These are phyloP conservation scores for Nelumbo lutea DNA, from an alignment of 164 flowering plant species.

Conservation along the genomic window DNA sequence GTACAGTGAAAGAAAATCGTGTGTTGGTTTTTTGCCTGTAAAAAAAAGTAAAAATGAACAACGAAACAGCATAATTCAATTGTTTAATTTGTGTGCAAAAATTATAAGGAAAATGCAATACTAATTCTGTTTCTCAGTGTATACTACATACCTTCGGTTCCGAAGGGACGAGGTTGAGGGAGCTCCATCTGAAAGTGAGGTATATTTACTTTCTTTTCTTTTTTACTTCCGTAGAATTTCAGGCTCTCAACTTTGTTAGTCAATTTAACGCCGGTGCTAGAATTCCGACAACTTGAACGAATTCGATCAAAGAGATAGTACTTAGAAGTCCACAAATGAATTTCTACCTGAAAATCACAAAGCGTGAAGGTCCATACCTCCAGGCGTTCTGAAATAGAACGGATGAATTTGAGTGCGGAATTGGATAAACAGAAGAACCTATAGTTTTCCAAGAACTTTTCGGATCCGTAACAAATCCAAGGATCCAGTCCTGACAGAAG, in stretches of 20 bases:
- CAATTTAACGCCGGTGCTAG: not conserved
- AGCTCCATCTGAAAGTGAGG: constrained; percentile 53
- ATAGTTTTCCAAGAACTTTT: not conserved
- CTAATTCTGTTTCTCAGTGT: not conserved
- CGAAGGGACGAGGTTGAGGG: constrained; percentile 65
- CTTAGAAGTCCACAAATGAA: not conserved
- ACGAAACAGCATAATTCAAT: not conserved
- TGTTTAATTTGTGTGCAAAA: too few relatives aligned
- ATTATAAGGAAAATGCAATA: not conserved
- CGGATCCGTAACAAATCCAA: not conserved
- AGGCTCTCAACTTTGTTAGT: not conserved
- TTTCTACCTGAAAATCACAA: not conserved
- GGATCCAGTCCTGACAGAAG: constrained; percentile 20
- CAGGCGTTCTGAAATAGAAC: not conserved
- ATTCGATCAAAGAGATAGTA: too few relatives aligned
- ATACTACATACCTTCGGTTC: constrained; percentile 49
- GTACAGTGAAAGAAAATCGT: constrained; percentile 83
- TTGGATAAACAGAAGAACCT: not conserved
- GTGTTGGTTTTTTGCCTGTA: constrained; percentile 66
- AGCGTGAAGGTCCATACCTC: not conserved
- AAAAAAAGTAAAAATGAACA: not conserved
- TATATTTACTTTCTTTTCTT: not conserved
- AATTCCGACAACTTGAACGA: not conserved
- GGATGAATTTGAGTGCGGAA: not conserved
- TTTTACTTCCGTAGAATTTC: too few relatives aligned